Base-by-base conservation (phyloP, 2,329 filamentous ascomycete genomes). In the Aspergillus intermedius region DNA sequence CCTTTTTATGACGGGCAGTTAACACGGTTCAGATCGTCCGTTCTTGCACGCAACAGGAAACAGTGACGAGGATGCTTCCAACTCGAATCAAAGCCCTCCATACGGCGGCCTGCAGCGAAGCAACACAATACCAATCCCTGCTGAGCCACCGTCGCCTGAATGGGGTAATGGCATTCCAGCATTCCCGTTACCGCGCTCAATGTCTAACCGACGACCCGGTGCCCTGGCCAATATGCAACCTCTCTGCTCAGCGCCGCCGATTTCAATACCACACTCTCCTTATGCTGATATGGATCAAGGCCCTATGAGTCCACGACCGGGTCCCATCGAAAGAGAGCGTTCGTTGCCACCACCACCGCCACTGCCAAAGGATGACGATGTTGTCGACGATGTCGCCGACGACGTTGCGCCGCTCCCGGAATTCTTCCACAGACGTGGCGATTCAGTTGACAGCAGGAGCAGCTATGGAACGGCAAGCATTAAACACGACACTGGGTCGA, bases 21-120 rank as follows among this genome's bases (percentile, higher is more conserved):
- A 47, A 52, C 44, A 34, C 15, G 2, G 22, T 44, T 34, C 48
- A 74, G 71, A 74, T 56, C 65, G 62, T 39, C 63, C 70, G 2
- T 73, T 69, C 45, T 54, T 73, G 51, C 77, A 72, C 35, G 74
- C 77, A 45, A 49, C 87, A 83, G 9, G 83, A 83, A 44, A 5
- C 34, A 37, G 10, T 12, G 12, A 40, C 15, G 15, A 40, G 9
- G 19, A 19, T 30, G 10, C 25, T 21, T 9, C 34, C 5, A 17
- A 7, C n/a, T 35, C 34, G 5, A 19, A 15, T 3, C 37, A 40
- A 40, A 19, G 17, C 15, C 37, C 37, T 17, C 37, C 15, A 21
- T 40, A 40, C 19, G 37, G 19, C 4, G 3, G 15, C 13, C 15
- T 21, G 15, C 37, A 40, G 17, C 37, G 17, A 40, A 40, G 37